Percentiles rank a stretch among this genome's conserved stretches.
Conservation (phyloP, 441 rosid genomes). For the Corymbia calophylla region DNA sequence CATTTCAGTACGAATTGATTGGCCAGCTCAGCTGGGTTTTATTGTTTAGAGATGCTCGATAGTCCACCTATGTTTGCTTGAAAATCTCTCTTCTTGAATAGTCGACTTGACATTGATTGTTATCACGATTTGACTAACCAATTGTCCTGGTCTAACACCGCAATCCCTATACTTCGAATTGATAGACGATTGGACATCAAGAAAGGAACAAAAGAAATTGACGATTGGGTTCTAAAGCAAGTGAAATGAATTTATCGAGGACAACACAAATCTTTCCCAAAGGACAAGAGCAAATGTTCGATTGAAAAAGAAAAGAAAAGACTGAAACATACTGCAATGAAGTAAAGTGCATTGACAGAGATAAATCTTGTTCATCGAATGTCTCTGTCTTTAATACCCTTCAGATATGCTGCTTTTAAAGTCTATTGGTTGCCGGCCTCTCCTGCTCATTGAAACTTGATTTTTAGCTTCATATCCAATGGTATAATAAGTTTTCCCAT, state of each 20-base stretch:
- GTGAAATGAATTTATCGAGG: background rate
- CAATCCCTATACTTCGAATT: background rate
- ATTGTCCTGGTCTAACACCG: background rate
- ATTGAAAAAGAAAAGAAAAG: background rate
- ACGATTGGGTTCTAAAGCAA: background rate
- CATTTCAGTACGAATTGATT: too few relatives aligned
- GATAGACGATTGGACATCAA: background rate
- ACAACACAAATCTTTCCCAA: background rate
- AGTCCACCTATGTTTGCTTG: background rate
- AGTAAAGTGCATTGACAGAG: too few relatives aligned
- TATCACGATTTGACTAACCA: background rate
- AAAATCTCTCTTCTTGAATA: too few relatives aligned
- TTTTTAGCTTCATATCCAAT: too few relatives aligned
- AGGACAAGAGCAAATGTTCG: background rate
- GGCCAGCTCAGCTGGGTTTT: too few relatives aligned
- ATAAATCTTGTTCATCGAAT: too few relatives aligned
- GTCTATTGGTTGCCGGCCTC: too few relatives aligned
- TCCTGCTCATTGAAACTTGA: background rate
- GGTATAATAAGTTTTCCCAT: background rate
- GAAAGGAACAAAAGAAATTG: background rate
- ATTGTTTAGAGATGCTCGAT: background rate
- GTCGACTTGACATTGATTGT: background rate
- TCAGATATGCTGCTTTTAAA: too few relatives aligned
- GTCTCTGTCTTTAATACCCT: too few relatives aligned
- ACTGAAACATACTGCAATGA: background rate